Conservation (phyloP, 805 yeast genomes). For the Ogataea pini region DNA sequence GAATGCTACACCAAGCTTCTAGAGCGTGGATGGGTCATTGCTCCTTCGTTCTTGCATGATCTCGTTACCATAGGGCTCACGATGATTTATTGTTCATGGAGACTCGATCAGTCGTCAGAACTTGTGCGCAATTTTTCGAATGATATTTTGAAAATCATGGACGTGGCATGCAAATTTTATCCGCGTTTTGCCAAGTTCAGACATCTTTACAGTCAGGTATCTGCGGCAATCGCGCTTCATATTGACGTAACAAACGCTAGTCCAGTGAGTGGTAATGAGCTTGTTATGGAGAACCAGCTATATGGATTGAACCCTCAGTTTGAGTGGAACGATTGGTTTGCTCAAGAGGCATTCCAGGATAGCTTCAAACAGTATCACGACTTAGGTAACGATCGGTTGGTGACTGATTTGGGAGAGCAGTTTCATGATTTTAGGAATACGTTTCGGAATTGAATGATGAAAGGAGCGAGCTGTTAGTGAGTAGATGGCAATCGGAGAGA, state of each 20-base stretch:
- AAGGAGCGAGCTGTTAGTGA: too few relatives aligned
- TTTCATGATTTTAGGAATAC: conserved; percentile 9
- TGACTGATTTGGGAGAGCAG: conserved; percentile 15
- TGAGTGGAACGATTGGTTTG: conserved; percentile 29
- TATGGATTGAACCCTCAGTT: conserved; percentile 12
- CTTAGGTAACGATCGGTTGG: conserved; percentile 18
- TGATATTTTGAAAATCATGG: conserved; percentile 17
- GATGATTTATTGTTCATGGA: conserved; percentile 30
- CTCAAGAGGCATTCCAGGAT: conserved; percentile 27
- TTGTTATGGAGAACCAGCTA: not conserved
- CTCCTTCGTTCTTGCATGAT: conserved; percentile 25
- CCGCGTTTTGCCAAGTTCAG: conserved; percentile 23
- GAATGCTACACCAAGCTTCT: conserved; percentile 18
- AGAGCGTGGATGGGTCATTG: conserved; percentile 19
- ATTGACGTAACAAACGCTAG: conserved; percentile 12
- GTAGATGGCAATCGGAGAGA: too few relatives aligned
- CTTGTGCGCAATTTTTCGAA: conserved; percentile 18
- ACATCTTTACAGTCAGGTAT: conserved; percentile 21
- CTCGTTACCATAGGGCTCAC: conserved; percentile 24
- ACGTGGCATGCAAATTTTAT: conserved; percentile 18
- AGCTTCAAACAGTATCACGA: conserved; percentile 26
- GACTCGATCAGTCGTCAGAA: conserved; percentile 20
- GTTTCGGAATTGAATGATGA: not conserved
- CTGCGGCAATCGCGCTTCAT: conserved; percentile 21
- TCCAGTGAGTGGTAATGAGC: conserved; percentile 4